Conservation (phyloP, 108 stramenopile genomes). For the Cyclotella kingstonii region DNA sequence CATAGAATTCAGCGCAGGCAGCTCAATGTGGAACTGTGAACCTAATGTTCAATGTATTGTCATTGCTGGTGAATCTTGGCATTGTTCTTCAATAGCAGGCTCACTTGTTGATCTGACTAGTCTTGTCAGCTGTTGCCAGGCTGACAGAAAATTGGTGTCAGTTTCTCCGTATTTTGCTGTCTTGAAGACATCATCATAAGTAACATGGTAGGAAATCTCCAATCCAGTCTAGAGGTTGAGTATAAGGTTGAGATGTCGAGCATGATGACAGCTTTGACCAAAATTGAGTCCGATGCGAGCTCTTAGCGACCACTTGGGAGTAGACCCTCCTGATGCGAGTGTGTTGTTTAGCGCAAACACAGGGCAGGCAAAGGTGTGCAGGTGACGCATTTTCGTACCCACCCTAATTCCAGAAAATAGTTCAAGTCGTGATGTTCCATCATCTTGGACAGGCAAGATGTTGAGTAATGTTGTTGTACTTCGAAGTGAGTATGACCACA, state of each 20-base stretch:
- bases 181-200: constrained; percentile 23
- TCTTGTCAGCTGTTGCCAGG: not conserved
- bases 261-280: constrained; percentile 4
- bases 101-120: too few relatives aligned
- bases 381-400: not conserved
- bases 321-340: not conserved
- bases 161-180: not conserved
- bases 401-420: not conserved
- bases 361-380: not conserved
- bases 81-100: too few relatives aligned
- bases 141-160: not conserved
- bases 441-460: too few relatives aligned
- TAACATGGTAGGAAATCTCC: constrained; percentile 32
- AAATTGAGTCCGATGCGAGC: too few relatives aligned
- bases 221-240: constrained; percentile 30
- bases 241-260: constrained; percentile 10
- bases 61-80: too few relatives aligned
- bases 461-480: too few relatives aligned
- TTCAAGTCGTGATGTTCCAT: not conserved
- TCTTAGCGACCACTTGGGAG: not conserved
- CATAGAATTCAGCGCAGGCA: too few relatives aligned
- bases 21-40: too few relatives aligned
- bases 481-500: too few relatives aligned
- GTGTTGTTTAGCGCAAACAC: not conserved
- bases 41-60: too few relatives aligned